Evolutionary conservation across 2,329 filamentous ascomycete species (phyloP).

Genomic region (Fonsecaea pugnacius): DNA sequence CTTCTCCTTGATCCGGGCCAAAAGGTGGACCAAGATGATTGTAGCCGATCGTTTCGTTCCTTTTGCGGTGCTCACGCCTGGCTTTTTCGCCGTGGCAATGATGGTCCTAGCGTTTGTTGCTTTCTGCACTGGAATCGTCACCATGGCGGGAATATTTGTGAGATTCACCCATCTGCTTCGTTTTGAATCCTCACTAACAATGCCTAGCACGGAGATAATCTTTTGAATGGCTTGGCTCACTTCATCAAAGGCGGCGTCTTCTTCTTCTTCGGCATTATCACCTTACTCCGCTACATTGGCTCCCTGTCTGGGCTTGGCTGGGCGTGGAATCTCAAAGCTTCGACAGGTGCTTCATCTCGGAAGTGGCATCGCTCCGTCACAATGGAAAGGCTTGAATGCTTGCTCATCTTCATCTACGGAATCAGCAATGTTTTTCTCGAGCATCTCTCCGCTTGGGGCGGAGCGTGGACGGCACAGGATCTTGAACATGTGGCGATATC

Average conservation of each 20-base stretch:
- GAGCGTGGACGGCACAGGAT: conserved; percentile 71
- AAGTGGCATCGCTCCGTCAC: conserved; percentile 64
- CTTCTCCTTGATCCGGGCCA: neutral
- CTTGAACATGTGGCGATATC: conserved; percentile 86
- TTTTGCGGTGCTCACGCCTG: conserved; percentile 1
- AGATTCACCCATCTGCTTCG: conserved; percentile 14
- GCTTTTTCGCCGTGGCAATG: conserved; percentile 9
- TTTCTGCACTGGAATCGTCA: conserved; percentile 26
- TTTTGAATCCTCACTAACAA: conserved; percentile 11
- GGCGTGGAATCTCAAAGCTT: conserved; percentile 79
- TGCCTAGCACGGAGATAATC: conserved; percentile 50
- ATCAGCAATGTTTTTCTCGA: conserved; percentile 82
- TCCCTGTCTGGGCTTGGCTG: conserved; percentile 79
- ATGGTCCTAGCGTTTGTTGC: conserved; percentile 18
- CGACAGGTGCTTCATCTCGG: conserved; percentile 53
- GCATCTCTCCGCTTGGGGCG: conserved; percentile 71
- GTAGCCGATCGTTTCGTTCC: neutral
- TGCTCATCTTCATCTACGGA: conserved; percentile 80
- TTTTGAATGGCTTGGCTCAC: conserved; percentile 79
- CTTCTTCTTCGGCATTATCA: conserved; percentile 79
- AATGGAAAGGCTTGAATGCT: conserved; percentile 79
- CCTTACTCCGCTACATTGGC: conserved; percentile 78
- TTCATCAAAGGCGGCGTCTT: conserved; percentile 85
- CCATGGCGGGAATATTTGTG: conserved; percentile 47
- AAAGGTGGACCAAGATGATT: conserved; percentile 4